These are phyloP conservation scores for Penicillium sp. DNA, from an alignment of 2,329 filamentous ascomycete genomes.

Conservation along the genomic window DNA sequence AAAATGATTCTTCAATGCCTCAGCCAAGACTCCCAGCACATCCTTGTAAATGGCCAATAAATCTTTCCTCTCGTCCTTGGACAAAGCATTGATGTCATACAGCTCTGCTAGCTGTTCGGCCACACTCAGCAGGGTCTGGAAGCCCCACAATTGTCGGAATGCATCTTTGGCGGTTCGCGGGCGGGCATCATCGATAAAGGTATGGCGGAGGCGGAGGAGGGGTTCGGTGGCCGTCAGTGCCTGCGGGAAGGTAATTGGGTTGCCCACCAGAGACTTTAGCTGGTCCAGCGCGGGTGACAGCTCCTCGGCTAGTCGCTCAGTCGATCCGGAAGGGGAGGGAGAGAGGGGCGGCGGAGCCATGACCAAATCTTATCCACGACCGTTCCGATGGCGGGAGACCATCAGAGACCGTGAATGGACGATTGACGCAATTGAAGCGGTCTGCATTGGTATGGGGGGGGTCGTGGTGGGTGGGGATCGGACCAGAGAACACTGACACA, in stretches of 20 bases:
- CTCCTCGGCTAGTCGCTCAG: slow-evolving; percentile 39
- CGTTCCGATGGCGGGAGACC: slow-evolving; percentile 32
- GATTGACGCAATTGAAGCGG: slow-evolving; percentile 31
- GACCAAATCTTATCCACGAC: slow-evolving; percentile 37
- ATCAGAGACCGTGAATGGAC: slow-evolving; percentile 36
- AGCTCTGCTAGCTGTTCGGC: slow-evolving; percentile 72
- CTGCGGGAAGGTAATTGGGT: slow-evolving; percentile 32
- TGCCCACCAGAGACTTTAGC: slow-evolving; percentile 33
- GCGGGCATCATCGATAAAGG: slow-evolving; percentile 55
- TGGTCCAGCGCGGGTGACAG: slow-evolving; percentile 40
- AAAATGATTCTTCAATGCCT: slow-evolving; percentile 73
- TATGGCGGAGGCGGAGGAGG: slow-evolving; percentile 67
- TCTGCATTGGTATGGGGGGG: slow-evolving; percentile 36
- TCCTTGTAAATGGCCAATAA: slow-evolving; percentile 68
- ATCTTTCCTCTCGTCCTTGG: slow-evolving; percentile 63
- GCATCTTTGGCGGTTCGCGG: slow-evolving; percentile 67
- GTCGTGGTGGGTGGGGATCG: slow-evolving; percentile 11
- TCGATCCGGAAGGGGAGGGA: slow-evolving; percentile 32
- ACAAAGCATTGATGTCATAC: slow-evolving; percentile 65
- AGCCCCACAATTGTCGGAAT: slow-evolving; percentile 79
- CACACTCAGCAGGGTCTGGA: slow-evolving; percentile 70
- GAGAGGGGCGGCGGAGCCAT: slow-evolving; percentile 29
- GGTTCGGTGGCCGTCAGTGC: slow-evolving; percentile 53
- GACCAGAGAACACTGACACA: slow-evolving; percentile 8
- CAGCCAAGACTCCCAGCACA: slow-evolving; percentile 64